Evolutionary conservation across 495 filamentous ascomycete genomes (phyloP).

Genomic region (Friedmanniomyces simplex): DNA sequence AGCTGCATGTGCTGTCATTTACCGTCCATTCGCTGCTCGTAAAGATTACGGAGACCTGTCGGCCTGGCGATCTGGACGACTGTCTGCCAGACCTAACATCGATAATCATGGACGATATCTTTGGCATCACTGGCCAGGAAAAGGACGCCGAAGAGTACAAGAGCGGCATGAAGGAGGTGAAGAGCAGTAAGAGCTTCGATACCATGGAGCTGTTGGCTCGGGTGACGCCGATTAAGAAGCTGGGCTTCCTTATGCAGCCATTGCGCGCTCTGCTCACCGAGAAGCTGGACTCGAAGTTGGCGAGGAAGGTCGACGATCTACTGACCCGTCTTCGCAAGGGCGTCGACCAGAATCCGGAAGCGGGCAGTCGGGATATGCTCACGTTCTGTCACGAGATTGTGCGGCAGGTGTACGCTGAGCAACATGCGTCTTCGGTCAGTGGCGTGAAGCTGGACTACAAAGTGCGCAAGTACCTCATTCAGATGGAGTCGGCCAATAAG

Average conservation of each 20-base stretch:
- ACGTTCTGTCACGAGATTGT: slow-evolving; percentile 92
- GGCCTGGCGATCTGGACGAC: slow-evolving; percentile 79
- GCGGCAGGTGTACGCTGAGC: slow-evolving; percentile 61
- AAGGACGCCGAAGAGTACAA: slow-evolving; percentile 95
- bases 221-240: slow-evolving; percentile 58
- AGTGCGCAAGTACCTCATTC: slow-evolving; percentile 64
- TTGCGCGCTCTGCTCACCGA: slow-evolving; percentile 67
- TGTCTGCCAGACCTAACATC: slow-evolving; percentile 66
- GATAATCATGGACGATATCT: slow-evolving; percentile 95
- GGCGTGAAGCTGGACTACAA: slow-evolving; percentile 40
- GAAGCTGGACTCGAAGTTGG: slow-evolving; percentile 66
- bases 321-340: slow-evolving; percentile 74
- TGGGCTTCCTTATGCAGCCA: slow-evolving; percentile 66
- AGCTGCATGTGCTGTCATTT: slow-evolving; percentile 90
- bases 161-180: slow-evolving; percentile 93
- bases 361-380: slow-evolving; percentile 64
- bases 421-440: slow-evolving; percentile 32
- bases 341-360: slow-evolving; percentile 64
- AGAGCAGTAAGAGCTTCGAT: slow-evolving; percentile 93
- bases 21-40: slow-evolving; percentile 90
- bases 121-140: slow-evolving; percentile 88
- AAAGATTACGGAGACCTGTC: slow-evolving; percentile 57
- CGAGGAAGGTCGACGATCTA: slow-evolving; percentile 83
- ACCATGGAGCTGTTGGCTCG: slow-evolving; percentile 90
- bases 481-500: slow-evolving; percentile 59